phyloP scores from a whole-genome alignment of 2,329 filamentous ascomycete genomes.

The Cordyceps javanica region DNA sequence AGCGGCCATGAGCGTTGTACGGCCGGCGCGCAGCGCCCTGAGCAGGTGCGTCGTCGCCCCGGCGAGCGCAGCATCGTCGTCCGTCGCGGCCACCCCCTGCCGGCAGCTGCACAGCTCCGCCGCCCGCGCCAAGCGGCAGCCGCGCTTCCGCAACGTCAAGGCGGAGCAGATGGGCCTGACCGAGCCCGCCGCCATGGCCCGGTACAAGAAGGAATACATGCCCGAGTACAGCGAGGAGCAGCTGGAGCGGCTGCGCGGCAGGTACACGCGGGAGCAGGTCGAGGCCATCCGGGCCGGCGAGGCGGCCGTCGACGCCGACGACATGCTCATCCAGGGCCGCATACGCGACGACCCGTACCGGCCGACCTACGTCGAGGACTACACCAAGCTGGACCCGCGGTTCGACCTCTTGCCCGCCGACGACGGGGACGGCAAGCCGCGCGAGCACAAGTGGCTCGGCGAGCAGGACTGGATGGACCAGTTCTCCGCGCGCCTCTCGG shows the following conservation, averaged over 20 bases:
- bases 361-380: conserved; percentile 75
- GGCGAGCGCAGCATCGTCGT: conserved; percentile 19
- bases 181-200: conserved; percentile 32
- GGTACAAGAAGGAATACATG: conserved; percentile 44
- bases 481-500: conserved; percentile 43
- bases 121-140: conserved; percentile 38
- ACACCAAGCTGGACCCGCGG: conserved; percentile 68
- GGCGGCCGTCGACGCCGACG: conserved; percentile 63
- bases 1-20: conserved; percentile 48
- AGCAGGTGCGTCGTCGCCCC: conserved; percentile 43
- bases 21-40: conserved; percentile 47
- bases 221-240: conserved; percentile 63
- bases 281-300: conserved; percentile 78
- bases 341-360: conserved; percentile 66
- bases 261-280: conserved; percentile 77
- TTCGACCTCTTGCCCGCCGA: conserved; percentile 62
- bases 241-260: conserved; percentile 52
- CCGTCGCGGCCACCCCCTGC: conserved; percentile 25
- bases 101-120: conserved; percentile 47
- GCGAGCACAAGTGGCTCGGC: conserved; percentile 51
- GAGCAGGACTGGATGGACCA: conserved; percentile 54
- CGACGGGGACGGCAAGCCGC: conserved; percentile 35
- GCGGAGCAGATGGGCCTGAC: conserved; percentile 47
- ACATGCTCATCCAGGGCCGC: conserved; percentile 67
- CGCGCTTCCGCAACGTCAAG: conserved; percentile 47